phyloP scores from a whole-genome alignment of 2,329 filamentous ascomycete genomes.

The Fusarium gaditjirri region DNA sequence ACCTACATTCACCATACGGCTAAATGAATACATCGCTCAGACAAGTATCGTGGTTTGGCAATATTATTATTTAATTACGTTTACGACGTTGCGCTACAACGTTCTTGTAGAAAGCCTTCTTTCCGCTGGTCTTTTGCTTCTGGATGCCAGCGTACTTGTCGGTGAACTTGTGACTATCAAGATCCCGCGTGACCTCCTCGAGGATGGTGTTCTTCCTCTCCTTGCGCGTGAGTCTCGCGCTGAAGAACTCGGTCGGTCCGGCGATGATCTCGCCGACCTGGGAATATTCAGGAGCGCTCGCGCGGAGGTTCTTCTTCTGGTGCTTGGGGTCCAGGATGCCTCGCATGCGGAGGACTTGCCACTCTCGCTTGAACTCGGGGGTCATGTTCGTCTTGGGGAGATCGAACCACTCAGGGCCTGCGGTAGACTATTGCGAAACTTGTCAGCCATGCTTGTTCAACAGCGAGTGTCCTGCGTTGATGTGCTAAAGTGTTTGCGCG shows the following conservation, averaged over 20 bases:
- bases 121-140: conserved; percentile 82
- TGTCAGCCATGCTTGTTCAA: conserved; percentile 23
- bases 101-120: conserved; percentile 88
- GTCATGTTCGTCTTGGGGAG: conserved; percentile 87
- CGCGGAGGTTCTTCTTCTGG: conserved; percentile 88
- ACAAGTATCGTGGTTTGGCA: neutral
- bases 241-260: conserved; percentile 89
- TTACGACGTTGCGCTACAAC: conserved; percentile 63
- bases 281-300: conserved; percentile 77
- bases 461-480: neutral
- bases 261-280: conserved; percentile 90
- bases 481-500: conserved; percentile 15
- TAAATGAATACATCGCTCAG: neutral
- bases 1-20: neutral
- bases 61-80: conserved; percentile 34
- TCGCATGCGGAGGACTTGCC: conserved; percentile 90
- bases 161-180: conserved; percentile 76
- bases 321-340: conserved; percentile 90
- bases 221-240: conserved; percentile 82
- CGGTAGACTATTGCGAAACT: conserved; percentile 59
- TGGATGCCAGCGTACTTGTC: conserved; percentile 90
- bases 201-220: conserved; percentile 88
- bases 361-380: conserved; percentile 85
- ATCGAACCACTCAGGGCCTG: conserved; percentile 87
- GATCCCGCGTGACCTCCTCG: conserved; percentile 75